phyloP scores from a whole-genome alignment of 305 asterid species.

The Withania somnifera region DNA sequence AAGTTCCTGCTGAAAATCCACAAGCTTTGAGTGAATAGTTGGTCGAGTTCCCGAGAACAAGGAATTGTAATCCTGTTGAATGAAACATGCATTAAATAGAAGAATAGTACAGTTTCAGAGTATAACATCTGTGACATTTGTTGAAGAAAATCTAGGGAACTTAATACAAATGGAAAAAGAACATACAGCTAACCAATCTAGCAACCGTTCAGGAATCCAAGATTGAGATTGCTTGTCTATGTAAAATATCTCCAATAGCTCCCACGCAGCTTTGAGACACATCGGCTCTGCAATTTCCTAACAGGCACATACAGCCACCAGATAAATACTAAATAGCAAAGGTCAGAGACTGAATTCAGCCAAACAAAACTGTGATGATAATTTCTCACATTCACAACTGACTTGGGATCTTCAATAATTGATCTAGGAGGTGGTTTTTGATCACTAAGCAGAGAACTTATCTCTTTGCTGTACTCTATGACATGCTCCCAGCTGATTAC shows the following conservation, averaged over 20 bases:
- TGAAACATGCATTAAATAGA: background rate
- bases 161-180: background rate
- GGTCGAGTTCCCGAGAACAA: constrained; percentile 59
- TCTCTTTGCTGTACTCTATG: constrained; percentile 83
- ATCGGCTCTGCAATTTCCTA: constrained; percentile 68
- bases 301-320: constrained; percentile 8
- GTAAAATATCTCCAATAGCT: constrained; percentile 81
- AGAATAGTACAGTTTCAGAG: background rate
- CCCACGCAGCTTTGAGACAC: constrained; percentile 89
- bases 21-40: constrained; percentile 68
- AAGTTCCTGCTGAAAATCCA: constrained; percentile 67
- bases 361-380: constrained; percentile 6
- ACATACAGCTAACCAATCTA: constrained; percentile 93
- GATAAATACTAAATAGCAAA: constrained; percentile 9
- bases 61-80: constrained; percentile 63
- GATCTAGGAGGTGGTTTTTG: constrained; percentile 38
- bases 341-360: background rate
- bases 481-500: constrained; percentile 73
- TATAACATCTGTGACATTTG: background rate
- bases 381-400: constrained; percentile 42
- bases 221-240: constrained; percentile 77
- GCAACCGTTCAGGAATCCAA: constrained; percentile 81
- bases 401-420: constrained; percentile 59
- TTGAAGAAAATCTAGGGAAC: background rate
- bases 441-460: constrained; percentile 57